Base-by-base conservation (phyloP, 225 moss, liverwort and hornwort genomes). In the Ulota crispa region DNA sequence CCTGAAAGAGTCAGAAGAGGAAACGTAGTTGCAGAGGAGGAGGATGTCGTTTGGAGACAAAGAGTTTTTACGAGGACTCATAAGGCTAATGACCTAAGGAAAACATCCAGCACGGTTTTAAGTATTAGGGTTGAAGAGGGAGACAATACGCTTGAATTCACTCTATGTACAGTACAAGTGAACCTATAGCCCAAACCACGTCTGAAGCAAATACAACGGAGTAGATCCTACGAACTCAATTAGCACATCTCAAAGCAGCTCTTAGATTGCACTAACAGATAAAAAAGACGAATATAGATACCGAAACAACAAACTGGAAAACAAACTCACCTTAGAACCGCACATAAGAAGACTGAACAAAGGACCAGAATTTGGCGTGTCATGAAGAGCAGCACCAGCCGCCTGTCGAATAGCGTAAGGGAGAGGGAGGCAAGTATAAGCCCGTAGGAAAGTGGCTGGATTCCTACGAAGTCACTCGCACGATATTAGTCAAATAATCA, bases 1-100 rank as follows among this genome's bases (percentile, higher is more conserved):
- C 97, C 97, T 94, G 84, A 96, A 99, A 62, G 96, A 94, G 62
- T 94, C 99, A 71, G 99, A 99, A 36, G 99, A 99, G 68, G 89
- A 91, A 73, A 99, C 92, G 72, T 94, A 99, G 87, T 99, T 99
- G 84, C 87, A 92, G 82, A 99, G 87, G 59, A 99, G 90, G 63
- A 94, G 82, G 57, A 99, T 92, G 72, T 99, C 99, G 81, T 99
- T 89, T 73, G 99, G 94, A 89, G 92, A 92, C 57, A 99, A 89
- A 57, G 94, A 86, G 77, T 54, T 84, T 70, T 91, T 96, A 13
- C 93, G 92, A 85, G 96, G 87, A 80, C 96, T 94, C 79, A 91
- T 91, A 61, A 99, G 82, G 82, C 94, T 94, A 76, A 94, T 94
- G 71, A 99, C 94, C 98, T 98, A 86, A 80, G 82, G 13, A 69